Evolutionary conservation across 345 rosid genomes (phyloP), one percentile per base, ranked within the genome.

Genomic region (Streptanthus diversifolius): DNA sequence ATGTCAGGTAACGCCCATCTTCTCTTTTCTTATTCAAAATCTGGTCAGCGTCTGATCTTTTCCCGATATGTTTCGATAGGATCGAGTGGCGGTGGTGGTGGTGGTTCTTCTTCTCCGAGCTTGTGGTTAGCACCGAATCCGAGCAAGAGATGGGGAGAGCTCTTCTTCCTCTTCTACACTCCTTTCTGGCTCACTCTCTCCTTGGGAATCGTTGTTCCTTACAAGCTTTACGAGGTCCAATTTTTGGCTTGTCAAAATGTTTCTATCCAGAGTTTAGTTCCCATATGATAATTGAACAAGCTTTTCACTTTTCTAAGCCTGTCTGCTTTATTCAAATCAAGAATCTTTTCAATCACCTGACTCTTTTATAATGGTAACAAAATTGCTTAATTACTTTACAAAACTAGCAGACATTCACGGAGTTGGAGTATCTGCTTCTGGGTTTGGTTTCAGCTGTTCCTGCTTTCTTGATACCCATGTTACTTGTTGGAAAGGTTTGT

Each of bases 111-210:
- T 53, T 47, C 71, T 49, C 37, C 79, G 24, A 85, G 89, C 63
- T 75, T 83, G 57, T 93, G 98, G 98, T 32, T 93, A 60, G 85
- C 98, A 32, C 7, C 87, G 4, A 84, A 90, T 73, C 87, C 88
- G 8, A 93, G 97, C 61, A 93, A 90, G 83, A 83, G 93, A 89
- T 93, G 97, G 98, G 98, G 83, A 5, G 98, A 93, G 77, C 85
- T 93, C 62, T 93, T 93, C 84, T 90, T 93, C 72, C 92, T 93
- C 44, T 77, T 79, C 68, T 93, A 90, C 74, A 90, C 98, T 73
- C 98, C 97, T 0, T 93, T 93, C 68, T 93, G 98, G 98, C 97
- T 93, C 49, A 89, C 93, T 75, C 96, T 93, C 25, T 86, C 83
- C 37, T 74, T 90, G 64, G 98, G 98, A 8, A 84, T 93, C 76